Percentiles rank a stretch among this genome's conserved stretches.
Evolutionary conservation across 345 rosid species (phyloP).

Genomic region (Aethionema arabicum): DNA sequence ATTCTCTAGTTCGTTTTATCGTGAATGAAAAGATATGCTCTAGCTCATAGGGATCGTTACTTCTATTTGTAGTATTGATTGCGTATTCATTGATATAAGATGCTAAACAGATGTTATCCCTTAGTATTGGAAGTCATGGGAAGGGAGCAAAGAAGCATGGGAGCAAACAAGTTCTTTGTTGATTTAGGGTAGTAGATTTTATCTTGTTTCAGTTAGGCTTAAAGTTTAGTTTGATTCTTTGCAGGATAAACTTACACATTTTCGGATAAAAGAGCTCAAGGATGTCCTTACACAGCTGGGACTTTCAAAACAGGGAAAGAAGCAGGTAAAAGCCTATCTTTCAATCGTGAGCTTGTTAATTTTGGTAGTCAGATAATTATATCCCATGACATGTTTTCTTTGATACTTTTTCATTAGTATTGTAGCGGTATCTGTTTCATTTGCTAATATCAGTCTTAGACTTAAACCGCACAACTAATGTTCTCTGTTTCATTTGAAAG

Average conservation of each 20-base stretch:
- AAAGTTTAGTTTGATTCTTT: constrained; percentile 20
- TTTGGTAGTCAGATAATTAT: constrained; percentile 1
- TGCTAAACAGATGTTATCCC: no score
- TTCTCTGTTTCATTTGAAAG: constrained; percentile 6
- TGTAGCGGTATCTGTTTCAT: not conserved
- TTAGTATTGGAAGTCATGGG: not conserved
- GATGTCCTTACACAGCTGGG: constrained; percentile 86
- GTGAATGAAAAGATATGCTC: not conserved
- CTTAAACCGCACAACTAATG: not conserved
- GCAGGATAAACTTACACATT: constrained; percentile 78
- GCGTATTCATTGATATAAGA: no score
- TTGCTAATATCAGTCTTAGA: constrained; percentile 1
- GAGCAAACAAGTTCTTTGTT: no score
- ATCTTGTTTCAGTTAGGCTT: constrained; percentile 2
- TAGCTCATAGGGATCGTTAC: not conserved
- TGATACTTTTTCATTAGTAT: not conserved
- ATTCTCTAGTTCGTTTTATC: not conserved
- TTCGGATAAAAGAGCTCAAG: constrained; percentile 95
- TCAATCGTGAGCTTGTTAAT: constrained; percentile 4
- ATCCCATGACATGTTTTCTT: not conserved
- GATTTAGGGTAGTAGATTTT: constrained; percentile 5
- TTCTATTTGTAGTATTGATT: no score
- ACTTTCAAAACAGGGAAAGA: constrained; percentile 96
- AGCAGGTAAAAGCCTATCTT: constrained; percentile 56
- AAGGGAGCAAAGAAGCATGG: no score